Percentiles rank a stretch among this genome's conserved stretches.
These are phyloP conservation scores for Canariomyces notabilis DNA, from an alignment of 2,329 filamentous ascomycete genomes.

Conservation along the genomic window DNA sequence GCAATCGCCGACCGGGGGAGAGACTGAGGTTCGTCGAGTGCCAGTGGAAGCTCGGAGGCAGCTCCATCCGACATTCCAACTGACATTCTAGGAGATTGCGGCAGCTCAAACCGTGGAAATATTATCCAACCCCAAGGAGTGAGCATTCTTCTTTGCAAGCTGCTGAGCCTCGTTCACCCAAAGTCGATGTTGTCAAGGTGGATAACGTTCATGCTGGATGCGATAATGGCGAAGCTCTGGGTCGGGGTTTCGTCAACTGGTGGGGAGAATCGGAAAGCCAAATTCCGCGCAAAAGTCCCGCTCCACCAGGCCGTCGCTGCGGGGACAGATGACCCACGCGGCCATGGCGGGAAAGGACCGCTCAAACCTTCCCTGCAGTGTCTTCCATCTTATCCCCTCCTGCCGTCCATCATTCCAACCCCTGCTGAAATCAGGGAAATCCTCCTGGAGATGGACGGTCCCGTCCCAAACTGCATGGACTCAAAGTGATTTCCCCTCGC, in stretches of 20 bases:
- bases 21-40: conserved; percentile 61
- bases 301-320: no score
- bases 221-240: neutral
- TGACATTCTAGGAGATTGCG: no score
- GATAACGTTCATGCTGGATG: neutral
- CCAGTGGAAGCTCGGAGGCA: conserved; percentile 64
- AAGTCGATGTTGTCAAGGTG: no score
- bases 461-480: neutral
- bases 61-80: conserved; percentile 50
- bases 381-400: no score
- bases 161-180: no score
- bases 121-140: conserved; percentile 46
- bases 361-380: no score
- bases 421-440: neutral
- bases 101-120: conserved; percentile 63
- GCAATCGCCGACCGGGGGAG: conserved; percentile 63
- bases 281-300: no score
- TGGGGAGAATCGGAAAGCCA: neutral
- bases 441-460: neutral
- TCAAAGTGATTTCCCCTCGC: conserved; percentile 29
- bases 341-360: no score
- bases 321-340: neutral
- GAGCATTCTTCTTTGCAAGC: conserved; percentile 26
- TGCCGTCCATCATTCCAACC: no score
- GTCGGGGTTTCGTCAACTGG: neutral